Percentiles rank a stretch among this genome's conserved stretches.
phyloP scores from a whole-genome alignment of 75 land plant species.

The Azolla pinnata region DNA sequence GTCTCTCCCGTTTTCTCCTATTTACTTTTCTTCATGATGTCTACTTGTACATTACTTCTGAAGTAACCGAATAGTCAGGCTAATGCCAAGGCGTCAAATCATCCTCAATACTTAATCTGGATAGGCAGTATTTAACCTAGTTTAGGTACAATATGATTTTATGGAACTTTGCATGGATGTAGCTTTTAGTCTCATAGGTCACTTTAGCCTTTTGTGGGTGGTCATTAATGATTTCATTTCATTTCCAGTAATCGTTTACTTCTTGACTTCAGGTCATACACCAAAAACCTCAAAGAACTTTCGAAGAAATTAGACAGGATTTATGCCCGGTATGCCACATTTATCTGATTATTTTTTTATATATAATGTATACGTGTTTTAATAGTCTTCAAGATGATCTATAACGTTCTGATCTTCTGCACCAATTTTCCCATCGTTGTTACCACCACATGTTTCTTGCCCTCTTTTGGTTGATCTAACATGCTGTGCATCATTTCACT shows the following conservation, averaged over 20 bases:
- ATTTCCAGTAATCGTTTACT: not conserved
- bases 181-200: no score
- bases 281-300: slow-evolving; percentile 62
- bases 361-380: no score
- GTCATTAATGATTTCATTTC: not conserved
- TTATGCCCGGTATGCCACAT: slow-evolving; percentile 54
- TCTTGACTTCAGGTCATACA: slow-evolving; percentile 59
- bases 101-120: no score
- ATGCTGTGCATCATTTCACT: not conserved
- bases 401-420: no score
- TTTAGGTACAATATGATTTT: no score
- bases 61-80: not conserved
- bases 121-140: no score
- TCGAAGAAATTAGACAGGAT: slow-evolving; percentile 68
- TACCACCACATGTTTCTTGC: no score
- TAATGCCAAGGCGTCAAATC: no score
- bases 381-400: no score
- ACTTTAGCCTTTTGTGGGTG: not conserved
- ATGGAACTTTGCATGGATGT: no score
- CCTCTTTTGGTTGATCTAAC: not conserved
- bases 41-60: not conserved
- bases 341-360: not conserved
- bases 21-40: not conserved
- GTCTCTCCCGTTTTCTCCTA: not conserved
- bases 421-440: no score